Percentiles rank a stretch among this genome's conserved stretches.
Evolutionary conservation across 1,284 basidiomycete species (phyloP).

Genomic region (Rhodofomes roseus): DNA sequence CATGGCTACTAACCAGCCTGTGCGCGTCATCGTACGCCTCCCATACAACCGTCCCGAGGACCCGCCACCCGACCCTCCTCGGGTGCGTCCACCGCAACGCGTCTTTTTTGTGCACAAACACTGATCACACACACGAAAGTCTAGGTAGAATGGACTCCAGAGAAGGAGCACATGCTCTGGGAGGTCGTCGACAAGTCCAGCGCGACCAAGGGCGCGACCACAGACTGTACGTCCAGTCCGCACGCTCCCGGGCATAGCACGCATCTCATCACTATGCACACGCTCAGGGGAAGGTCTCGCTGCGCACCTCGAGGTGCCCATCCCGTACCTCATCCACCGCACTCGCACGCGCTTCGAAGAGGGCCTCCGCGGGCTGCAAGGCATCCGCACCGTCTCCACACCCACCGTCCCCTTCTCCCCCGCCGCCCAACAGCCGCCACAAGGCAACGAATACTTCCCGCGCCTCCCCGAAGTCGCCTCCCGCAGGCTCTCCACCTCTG

Average conservation of each 20-base stretch:
- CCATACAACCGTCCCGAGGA: slow-evolving; percentile 74
- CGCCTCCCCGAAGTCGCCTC: slow-evolving; percentile 13
- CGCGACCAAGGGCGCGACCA: slow-evolving; percentile 59
- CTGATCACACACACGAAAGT: slow-evolving; percentile 13
- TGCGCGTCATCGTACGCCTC: slow-evolving; percentile 72
- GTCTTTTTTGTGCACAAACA: background rate
- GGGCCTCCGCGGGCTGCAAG: slow-evolving; percentile 71
- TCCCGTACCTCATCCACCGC: slow-evolving; percentile 78
- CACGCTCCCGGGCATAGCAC: background rate
- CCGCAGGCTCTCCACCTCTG: slow-evolving; percentile 7
- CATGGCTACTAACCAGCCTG: slow-evolving; percentile 23
- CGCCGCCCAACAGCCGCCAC: slow-evolving; percentile 2
- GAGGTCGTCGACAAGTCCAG: slow-evolving; percentile 76
- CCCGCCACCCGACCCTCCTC: slow-evolving; percentile 56
- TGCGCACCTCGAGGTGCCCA: slow-evolving; percentile 69
- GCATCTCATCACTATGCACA: background rate
- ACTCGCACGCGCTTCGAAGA: slow-evolving; percentile 78
- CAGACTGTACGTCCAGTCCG: slow-evolving; percentile 57
- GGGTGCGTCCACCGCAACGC: slow-evolving; percentile 40
- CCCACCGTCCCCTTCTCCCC: background rate
- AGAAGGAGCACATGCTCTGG: slow-evolving; percentile 81
- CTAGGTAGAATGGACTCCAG: slow-evolving; percentile 76
- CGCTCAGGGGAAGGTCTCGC: slow-evolving; percentile 73
- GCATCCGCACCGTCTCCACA: slow-evolving; percentile 44
- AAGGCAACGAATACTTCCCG: slow-evolving; percentile 18